Conservation (phyloP, 495 filamentous ascomycete genomes). For the Chaetomidium leptoderma region DNA sequence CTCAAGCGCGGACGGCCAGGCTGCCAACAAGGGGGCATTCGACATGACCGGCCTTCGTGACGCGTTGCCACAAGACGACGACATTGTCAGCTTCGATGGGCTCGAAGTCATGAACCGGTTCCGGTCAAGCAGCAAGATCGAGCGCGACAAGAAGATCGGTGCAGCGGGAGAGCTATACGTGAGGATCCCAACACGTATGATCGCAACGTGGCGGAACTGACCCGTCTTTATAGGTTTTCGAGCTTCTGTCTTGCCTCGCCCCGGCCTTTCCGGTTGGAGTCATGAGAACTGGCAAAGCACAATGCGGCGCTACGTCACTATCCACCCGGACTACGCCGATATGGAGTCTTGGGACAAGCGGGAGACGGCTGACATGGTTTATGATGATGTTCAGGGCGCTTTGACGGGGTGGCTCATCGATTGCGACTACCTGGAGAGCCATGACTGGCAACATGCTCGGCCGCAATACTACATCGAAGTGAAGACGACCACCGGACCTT, state of each 20-base stretch:
- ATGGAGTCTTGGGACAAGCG: conserved; percentile 35
- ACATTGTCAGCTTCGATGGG: conserved; percentile 8
- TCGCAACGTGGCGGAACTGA: too few species aligned
- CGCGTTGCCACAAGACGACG: conserved; percentile 6
- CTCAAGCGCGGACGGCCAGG: conserved; percentile 22
- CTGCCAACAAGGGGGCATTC: conserved; percentile 25
- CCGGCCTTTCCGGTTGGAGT: conserved; percentile 27
- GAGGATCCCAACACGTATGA: too few species aligned
- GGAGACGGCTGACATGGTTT: conserved; percentile 44
- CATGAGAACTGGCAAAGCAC: conserved; percentile 44
- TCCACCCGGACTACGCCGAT: conserved; percentile 36
- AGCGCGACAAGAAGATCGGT: conserved; percentile 39
- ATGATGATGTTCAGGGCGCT: conserved; percentile 33
- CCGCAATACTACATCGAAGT: conserved; percentile 47
- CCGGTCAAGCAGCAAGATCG: conserved; percentile 25
- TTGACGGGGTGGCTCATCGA: conserved; percentile 36
- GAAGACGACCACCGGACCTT: conserved; percentile 42
- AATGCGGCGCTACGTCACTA: conserved; percentile 33
- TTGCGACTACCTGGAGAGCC: conserved; percentile 29
- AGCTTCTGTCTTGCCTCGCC: conserved; percentile 31
- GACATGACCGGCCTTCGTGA: conserved; percentile 9
- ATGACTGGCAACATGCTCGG: conserved; percentile 22
- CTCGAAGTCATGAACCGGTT: conserved; percentile 15
- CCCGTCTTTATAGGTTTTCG: conserved; percentile 35
- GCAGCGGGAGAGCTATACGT: conserved; percentile 49